A percentile compares a stretch with the other conserved stretches of the same genome.
Evolutionary conservation across 1,284 basidiomycete species (phyloP).

Genomic region (Microbotryum intermedium): DNA sequence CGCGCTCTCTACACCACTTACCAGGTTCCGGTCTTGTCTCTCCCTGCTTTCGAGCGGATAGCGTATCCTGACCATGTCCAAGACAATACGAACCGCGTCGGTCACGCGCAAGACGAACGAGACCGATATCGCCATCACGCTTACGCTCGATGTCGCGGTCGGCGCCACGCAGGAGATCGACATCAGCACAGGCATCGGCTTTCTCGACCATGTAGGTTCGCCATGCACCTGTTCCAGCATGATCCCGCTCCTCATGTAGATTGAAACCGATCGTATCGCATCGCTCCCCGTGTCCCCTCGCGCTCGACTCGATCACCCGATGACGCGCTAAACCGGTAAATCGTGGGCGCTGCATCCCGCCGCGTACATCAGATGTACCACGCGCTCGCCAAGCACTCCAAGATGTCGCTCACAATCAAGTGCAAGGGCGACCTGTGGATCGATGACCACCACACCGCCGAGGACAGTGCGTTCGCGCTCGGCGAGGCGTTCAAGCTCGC

Average conservation of each 20-base stretch:
- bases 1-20: too few relatives aligned
- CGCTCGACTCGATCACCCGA: neutral
- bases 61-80: neutral
- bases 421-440: conserved; percentile 96
- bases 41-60: too few relatives aligned
- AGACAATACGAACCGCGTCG: conserved; percentile 50
- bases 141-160: conserved; percentile 74
- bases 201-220: conserved; percentile 80
- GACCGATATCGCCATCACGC: conserved; percentile 73
- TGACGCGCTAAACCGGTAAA: too few relatives aligned
- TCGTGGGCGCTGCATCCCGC: neutral
- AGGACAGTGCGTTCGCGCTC: conserved; percentile 50
- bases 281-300: neutral
- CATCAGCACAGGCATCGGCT: conserved; percentile 91
- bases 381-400: conserved; percentile 82
- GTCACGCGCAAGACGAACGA: conserved; percentile 84
- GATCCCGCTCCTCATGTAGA: neutral
- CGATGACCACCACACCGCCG: conserved; percentile 98
- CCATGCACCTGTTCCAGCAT: neutral
- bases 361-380: conserved; percentile 79
- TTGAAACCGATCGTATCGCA: neutral
- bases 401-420: conserved; percentile 74
- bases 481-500: conserved; percentile 80
- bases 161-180: conserved; percentile 68
- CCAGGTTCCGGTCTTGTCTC: too few relatives aligned